These are phyloP conservation scores for Globisporangium solare DNA, from an alignment of 352 stramenopile genomes.

Conservation along the genomic window DNA sequence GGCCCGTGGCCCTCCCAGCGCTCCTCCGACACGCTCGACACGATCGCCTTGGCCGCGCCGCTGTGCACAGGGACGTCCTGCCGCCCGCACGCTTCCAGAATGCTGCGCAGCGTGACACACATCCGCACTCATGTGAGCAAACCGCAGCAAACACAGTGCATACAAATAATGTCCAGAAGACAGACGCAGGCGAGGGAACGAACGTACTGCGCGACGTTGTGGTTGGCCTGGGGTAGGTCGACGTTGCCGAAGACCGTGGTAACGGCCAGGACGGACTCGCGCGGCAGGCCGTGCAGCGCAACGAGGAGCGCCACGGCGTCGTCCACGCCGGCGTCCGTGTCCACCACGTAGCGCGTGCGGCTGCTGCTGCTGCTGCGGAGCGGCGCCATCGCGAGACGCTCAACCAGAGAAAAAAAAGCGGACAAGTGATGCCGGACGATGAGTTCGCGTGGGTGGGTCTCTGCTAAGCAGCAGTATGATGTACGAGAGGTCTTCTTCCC, in stretches of 20 bases:
- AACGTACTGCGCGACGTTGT: slow-evolving; percentile 77
- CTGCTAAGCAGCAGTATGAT: too few species aligned
- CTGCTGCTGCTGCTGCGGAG: too few species aligned
- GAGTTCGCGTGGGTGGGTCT: background rate
- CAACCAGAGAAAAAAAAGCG: too few species aligned
- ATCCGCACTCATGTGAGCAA: background rate
- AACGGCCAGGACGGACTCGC: slow-evolving; percentile 51
- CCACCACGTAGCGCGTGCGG: slow-evolving; percentile 50
- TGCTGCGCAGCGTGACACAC: slow-evolving; percentile 23
- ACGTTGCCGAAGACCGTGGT: slow-evolving; percentile 86
- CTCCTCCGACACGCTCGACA: slow-evolving; percentile 57
- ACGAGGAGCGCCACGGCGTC: slow-evolving; percentile 74
- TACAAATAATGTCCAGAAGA: background rate
- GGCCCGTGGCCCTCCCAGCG: slow-evolving; percentile 67
- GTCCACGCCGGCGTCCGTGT: slow-evolving; percentile 80
- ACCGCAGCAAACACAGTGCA: background rate
- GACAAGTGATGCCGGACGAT: background rate
- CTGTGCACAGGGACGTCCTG: slow-evolving; percentile 55
- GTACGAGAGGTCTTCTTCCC: too few species aligned
- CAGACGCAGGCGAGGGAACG: slow-evolving; percentile 10
- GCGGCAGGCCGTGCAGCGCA: slow-evolving; percentile 57
- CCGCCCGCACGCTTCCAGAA: slow-evolving; percentile 50
- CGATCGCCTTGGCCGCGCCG: slow-evolving; percentile 57
- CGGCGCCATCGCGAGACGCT: background rate
- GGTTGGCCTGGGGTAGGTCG: slow-evolving; percentile 70